Evolutionary conservation across 1,284 basidiomycete species (phyloP).

Genomic region (Leccinum pachyderme): DNA sequence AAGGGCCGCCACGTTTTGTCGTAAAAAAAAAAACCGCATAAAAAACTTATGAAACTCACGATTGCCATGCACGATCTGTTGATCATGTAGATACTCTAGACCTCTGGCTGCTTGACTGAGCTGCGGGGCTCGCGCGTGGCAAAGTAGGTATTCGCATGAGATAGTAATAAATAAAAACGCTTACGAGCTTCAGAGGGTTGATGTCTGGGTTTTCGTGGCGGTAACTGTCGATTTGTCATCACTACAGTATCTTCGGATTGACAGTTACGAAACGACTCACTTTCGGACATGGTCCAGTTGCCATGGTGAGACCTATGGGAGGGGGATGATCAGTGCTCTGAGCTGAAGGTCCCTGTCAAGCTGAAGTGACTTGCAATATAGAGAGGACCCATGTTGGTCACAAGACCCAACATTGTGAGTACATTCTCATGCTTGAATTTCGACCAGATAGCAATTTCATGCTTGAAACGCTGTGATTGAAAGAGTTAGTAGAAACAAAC

Average conservation of each 20-base stretch:
- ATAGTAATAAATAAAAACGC: conserved; percentile 9
- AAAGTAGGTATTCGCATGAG: background rate
- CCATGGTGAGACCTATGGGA: conserved; percentile 55
- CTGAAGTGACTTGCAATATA: conserved; percentile 39
- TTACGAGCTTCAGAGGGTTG: conserved; percentile 44
- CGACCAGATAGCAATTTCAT: conserved; percentile 54
- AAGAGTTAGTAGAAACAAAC: background rate
- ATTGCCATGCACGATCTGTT: conserved; percentile 53
- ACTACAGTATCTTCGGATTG: conserved; percentile 1
- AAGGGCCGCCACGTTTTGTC: background rate
- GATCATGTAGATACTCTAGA: conserved; percentile 49
- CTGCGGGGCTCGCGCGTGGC: conserved; percentile 27
- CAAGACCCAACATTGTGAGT: conserved; percentile 48
- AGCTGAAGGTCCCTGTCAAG: background rate
- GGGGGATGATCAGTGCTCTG: background rate
- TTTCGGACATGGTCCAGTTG: conserved; percentile 53
- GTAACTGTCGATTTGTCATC: conserved; percentile 34
- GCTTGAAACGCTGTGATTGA: conserved; percentile 47
- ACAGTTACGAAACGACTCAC: conserved; percentile 29
- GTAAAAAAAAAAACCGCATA: background rate
- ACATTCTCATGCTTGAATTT: conserved; percentile 44
- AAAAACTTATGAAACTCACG: conserved; percentile 36
- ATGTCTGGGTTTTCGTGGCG: conserved; percentile 34
- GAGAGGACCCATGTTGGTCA: conserved; percentile 49
- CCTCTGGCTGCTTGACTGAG: conserved; percentile 50